phyloP scores from a whole-genome alignment of 495 filamentous ascomycete species.

The Lindgomyces ingoldianus region DNA sequence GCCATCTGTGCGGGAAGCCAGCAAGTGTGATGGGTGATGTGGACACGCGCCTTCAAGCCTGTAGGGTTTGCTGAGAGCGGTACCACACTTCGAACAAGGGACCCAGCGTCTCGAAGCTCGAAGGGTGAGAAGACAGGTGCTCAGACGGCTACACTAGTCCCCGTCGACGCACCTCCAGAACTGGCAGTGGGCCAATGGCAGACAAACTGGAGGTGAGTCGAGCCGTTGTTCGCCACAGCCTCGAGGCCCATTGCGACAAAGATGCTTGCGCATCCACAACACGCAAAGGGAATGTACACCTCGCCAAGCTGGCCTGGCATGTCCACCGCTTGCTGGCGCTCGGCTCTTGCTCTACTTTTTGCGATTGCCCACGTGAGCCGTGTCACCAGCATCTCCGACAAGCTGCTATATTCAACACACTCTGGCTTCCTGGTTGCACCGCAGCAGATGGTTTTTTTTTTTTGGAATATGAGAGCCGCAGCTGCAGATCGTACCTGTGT shows the following conservation, averaged over 20 bases:
- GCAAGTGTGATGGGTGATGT: constrained; percentile 5
- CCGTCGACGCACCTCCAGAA: neutral
- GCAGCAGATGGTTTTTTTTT: neutral
- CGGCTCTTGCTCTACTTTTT: neutral
- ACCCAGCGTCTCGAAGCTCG: too few species aligned
- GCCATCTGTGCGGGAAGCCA: constrained; percentile 27
- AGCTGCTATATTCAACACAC: constrained; percentile 22
- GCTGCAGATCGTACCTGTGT: constrained; percentile 33
- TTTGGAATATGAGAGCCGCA: constrained; percentile 17
- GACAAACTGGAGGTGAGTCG: too few species aligned
- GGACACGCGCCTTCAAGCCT: neutral
- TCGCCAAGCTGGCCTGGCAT: too few species aligned
- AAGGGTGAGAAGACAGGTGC: too few species aligned
- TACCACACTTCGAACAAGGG: neutral
- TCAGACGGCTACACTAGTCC: too few species aligned
- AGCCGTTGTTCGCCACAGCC: too few species aligned
- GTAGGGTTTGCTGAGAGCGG: neutral
- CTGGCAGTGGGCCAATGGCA: constrained; percentile 1
- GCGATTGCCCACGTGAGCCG: constrained; percentile 2
- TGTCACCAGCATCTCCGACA: constrained; percentile 16
- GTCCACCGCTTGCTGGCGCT: neutral
- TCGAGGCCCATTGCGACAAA: too few species aligned
- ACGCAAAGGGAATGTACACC: too few species aligned
- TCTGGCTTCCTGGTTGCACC: constrained; percentile 6
- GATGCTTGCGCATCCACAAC: too few species aligned